These are phyloP conservation scores for Pyrenophora tritici-repentis DNA, from an alignment of 2,329 filamentous ascomycete genomes.

Conservation along the genomic window DNA sequence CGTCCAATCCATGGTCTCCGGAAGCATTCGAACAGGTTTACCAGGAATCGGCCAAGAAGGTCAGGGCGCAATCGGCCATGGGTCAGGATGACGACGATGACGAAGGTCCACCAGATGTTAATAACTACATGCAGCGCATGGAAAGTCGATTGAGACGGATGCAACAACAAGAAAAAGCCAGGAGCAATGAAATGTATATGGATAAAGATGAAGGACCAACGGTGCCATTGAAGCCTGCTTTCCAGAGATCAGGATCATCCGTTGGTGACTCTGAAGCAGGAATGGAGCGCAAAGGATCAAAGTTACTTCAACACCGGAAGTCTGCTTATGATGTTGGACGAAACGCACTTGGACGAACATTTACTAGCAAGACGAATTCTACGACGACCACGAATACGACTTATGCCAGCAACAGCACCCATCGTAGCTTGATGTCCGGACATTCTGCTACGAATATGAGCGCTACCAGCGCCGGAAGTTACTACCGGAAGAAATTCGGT, in stretches of 20 bases:
- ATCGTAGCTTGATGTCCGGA: slow-evolving; percentile 91
- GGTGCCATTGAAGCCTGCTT: slow-evolving; percentile 63
- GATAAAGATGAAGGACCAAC: slow-evolving; percentile 55
- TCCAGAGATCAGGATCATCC: slow-evolving; percentile 50
- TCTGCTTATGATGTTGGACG: slow-evolving; percentile 79
- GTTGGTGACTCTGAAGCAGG: slow-evolving; percentile 36
- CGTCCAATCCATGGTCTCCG: slow-evolving; percentile 82
- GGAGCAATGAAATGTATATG: slow-evolving; percentile 57
- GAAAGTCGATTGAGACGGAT: slow-evolving; percentile 77
- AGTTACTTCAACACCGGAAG: slow-evolving; percentile 64
- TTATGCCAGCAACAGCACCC: slow-evolving; percentile 71
- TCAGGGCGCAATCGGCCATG: slow-evolving; percentile 69
- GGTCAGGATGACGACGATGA: slow-evolving; percentile 61
- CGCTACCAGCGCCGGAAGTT: slow-evolving; percentile 91
- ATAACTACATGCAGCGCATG: slow-evolving; percentile 90
- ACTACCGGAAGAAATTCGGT: slow-evolving; percentile 73
- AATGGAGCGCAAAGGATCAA: slow-evolving; percentile 38
- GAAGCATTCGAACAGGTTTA: slow-evolving; percentile 74
- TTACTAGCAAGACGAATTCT: slow-evolving; percentile 85
- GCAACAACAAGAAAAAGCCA: slow-evolving; percentile 56
- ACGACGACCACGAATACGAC: slow-evolving; percentile 63
- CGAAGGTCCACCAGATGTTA: slow-evolving; percentile 70
- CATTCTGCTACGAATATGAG: slow-evolving; percentile 88
- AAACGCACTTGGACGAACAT: slow-evolving; percentile 73
- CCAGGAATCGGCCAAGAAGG: slow-evolving; percentile 47